Percentiles rank a stretch among this genome's conserved stretches.
These are phyloP conservation scores for Metarhizium sp. DNA, from an alignment of 2,329 filamentous ascomycete genomes.

Conservation along the genomic window DNA sequence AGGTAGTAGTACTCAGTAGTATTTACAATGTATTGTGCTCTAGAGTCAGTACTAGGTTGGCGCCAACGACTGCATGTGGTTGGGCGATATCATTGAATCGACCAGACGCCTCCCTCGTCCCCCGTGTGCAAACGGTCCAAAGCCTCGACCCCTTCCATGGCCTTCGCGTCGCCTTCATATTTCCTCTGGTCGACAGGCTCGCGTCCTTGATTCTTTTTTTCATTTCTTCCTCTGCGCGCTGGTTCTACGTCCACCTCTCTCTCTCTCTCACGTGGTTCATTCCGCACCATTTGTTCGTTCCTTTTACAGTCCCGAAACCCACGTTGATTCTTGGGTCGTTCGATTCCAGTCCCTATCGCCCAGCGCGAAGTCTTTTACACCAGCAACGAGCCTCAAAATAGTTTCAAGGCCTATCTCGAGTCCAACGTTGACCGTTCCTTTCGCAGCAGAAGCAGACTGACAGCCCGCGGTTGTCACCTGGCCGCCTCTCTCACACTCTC, in stretches of 20 bases:
- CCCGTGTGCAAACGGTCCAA: background rate
- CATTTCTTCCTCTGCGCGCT: conserved; percentile 13
- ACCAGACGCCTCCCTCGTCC: background rate
- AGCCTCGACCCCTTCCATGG: background rate
- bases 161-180: background rate
- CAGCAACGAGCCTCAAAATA: background rate
- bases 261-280: conserved; percentile 1
- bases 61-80: background rate
- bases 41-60: background rate
- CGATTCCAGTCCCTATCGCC: background rate
- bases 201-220: conserved; percentile 8
- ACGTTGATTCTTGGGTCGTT: conserved; percentile 5
- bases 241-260: conserved; percentile 10
- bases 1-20: background rate
- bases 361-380: background rate
- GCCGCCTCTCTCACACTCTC: too few relatives aligned
- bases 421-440: conserved; percentile 21
- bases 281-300: conserved; percentile 3
- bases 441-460: conserved; percentile 1
- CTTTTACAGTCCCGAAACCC: conserved; percentile 1
- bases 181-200: background rate
- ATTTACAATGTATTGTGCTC: background rate
- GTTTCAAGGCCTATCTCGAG: background rate
- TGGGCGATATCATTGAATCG: background rate
- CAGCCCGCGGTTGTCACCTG: background rate